phyloP scores from a whole-genome alignment of 202 grass and related monocot species.

The Musa balbisiana region DNA sequence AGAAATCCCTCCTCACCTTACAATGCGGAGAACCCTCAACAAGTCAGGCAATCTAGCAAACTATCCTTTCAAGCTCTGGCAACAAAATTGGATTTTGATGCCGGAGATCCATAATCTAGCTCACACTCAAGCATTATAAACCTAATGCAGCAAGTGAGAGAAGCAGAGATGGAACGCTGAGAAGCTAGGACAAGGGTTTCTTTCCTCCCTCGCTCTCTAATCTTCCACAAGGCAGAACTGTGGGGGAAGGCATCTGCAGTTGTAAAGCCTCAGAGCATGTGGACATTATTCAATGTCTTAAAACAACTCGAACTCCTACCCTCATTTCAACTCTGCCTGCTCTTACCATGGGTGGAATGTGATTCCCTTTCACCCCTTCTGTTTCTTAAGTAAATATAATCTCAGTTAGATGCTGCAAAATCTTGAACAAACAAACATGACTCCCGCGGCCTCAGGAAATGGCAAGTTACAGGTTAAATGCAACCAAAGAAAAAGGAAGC shows the following conservation, averaged over 20 bases:
- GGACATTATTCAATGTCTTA: conserved; percentile 27
- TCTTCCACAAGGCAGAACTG: conserved; percentile 21
- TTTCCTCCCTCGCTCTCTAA: conserved; percentile 12
- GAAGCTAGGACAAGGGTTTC: conserved; percentile 13
- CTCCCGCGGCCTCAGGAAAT: background rate
- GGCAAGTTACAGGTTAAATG: background rate
- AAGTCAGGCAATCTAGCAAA: background rate
- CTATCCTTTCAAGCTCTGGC: conserved; percentile 7
- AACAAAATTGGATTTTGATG: conserved; percentile 26
- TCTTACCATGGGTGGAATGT: background rate
- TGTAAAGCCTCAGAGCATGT: conserved; percentile 31
- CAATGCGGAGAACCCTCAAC: background rate
- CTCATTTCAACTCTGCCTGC: background rate
- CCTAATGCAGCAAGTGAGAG: conserved; percentile 9
- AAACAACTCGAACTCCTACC: background rate
- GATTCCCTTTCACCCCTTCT: background rate
- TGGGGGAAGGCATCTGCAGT: conserved; percentile 29
- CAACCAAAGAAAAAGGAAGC: background rate
- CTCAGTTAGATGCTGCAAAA: background rate
- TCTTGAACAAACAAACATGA: background rate
- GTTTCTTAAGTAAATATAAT: background rate
- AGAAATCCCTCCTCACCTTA: background rate
- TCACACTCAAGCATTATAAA: background rate
- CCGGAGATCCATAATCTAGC: background rate
- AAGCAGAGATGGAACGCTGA: conserved; percentile 8